Base-by-base conservation (phyloP, 1,284 basidiomycete genomes). In the Paramarasmius palmivorus region DNA sequence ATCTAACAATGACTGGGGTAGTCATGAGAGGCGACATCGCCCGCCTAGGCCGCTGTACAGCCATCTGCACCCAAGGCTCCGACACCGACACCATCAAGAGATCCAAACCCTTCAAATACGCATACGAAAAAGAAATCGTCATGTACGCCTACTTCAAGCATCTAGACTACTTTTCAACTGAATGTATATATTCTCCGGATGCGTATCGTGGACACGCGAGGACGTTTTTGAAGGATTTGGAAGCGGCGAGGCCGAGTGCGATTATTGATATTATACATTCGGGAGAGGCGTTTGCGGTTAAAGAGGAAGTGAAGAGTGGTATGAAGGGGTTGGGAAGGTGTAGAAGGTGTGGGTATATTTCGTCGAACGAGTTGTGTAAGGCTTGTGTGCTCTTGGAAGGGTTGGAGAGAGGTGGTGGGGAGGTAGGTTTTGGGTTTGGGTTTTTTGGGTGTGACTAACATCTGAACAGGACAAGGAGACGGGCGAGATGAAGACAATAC, bases 91-190 rank as follows among this genome's bases (percentile, higher is more conserved):
- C 93, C 0, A 98, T 99, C 68, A 93, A 88, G 69, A 84, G 97
- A 44, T 95, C 92, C 57, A 99, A 99, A 73, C 96, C 96, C 2
- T 99, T 99, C 82, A 99, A 98, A 71, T 95, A 98, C 65, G 90
- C 95, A 0, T 99, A 99, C 67, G 97, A 99, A 74, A 99, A 99
- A 74, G 96, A 99, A 73, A 99, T 99, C 42, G 96, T 99, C 59
- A 98, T 99, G 95, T 97, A 98, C 68, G 95, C 95, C 9, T 98
- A 98, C 73, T 98, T 98, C 76, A 98, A 97, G 73, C 94, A 93
- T 72, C 80, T 99, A 34, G 95, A 98, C 65, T 99, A 99, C 72
- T 98, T 98, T 72, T 98, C 95, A 1, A 99, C 97, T 4, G 96
- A 99, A 68, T 99, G 96, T 69, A 98, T 98, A 64, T 99, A 99